Base-by-base conservation (phyloP, 148 eudicot genomes). In the Polygonum aviculare region DNA sequence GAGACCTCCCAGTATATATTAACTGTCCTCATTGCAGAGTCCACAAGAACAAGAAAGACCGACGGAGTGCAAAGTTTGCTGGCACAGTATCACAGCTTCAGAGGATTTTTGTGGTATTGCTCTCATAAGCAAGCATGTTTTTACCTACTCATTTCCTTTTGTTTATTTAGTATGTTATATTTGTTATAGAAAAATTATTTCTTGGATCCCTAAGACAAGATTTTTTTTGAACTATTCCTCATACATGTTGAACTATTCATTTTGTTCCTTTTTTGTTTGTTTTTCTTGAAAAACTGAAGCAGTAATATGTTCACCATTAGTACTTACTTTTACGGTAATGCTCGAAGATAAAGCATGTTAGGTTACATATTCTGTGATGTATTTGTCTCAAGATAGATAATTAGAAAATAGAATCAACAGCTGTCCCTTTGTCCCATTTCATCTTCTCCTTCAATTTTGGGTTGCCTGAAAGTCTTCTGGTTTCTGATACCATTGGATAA, bases 21-120 rank as follows among this genome's bases (percentile, higher is more conserved):
- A 85, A 88, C 77, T 94, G 98, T 79, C 92, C 94, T 10, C 90
- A 89, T 74, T 94, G 98, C 79, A 82, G 79, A 76, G 73, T 81
- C 80, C 86, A 84, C 9, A 89, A 86, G 79, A 83, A 75, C 78
- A 88, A 84, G 82, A 84, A 83, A 78, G 93, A 94, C 78, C 72
- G 75, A 40, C 79, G 86, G 73, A 85, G 79, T 74, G 72, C 79
- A 72, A 92, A 88, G 77, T 90, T 88, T 85, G 96, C 98, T 45
- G 86, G 94, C 79, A 77, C 92, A 40, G 79, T 89, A 80, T 94
- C 98, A 49, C 98, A 94, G 86, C 90, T 94, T 67, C 96, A 89
- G 83, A 89, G 98, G 83, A 92, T 94, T 59, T 92, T 94, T 83
- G 85, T 92, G 96, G 98, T 94, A 92, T 55, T 83, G 47, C 21